Evolutionary conservation across 192 early-diverging fungal species (phyloP).

Genomic region (Phycomyces blakesleeanus): DNA sequence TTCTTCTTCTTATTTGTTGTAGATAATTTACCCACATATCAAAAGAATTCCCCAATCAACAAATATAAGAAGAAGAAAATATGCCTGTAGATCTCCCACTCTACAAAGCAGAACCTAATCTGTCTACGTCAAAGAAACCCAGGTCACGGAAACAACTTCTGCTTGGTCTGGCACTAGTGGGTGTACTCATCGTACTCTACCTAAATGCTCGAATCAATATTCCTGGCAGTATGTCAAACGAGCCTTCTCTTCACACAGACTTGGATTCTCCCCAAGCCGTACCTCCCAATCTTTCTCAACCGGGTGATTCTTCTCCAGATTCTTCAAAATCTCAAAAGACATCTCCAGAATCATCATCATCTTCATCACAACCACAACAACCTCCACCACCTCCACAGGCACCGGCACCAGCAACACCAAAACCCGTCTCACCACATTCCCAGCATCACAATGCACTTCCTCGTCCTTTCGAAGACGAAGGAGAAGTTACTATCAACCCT

Average conservation of each 20-base stretch:
- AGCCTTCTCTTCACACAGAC: background rate
- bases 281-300: too few species aligned
- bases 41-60: too few species aligned
- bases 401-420: background rate
- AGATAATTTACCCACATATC: too few species aligned
- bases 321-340: background rate
- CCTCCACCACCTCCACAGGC: background rate
- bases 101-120: background rate
- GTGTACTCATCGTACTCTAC: background rate
- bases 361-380: background rate
- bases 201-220: background rate
- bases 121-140: background rate
- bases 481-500: constrained; percentile 20
- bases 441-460: background rate
- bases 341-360: background rate
- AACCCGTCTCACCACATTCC: background rate
- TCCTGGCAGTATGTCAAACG: background rate
- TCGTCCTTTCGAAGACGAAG: background rate
- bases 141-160: background rate
- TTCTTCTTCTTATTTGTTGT: background rate
- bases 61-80: too few species aligned
- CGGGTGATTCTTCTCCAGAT: too few species aligned
- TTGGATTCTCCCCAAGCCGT: too few species aligned
- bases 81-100: constrained; percentile 11
- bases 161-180: background rate